Percentiles rank a stretch among this genome's conserved stretches.
phyloP scores from a whole-genome alignment of 352 stramenopile genomes.

The Pythium sukuiense region DNA sequence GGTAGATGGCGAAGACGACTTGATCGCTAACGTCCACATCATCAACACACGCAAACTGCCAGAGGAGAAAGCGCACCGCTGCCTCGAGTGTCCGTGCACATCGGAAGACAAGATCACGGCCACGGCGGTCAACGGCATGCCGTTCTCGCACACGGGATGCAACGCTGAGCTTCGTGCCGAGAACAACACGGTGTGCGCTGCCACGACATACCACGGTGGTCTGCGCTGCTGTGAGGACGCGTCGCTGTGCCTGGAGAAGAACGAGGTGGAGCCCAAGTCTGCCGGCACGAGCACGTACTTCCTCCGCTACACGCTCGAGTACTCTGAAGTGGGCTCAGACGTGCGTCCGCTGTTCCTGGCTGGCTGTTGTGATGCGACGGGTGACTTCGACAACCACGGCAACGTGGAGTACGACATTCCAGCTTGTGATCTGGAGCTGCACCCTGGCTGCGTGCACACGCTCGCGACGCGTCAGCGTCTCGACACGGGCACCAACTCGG shows the following conservation, averaged over 20 bases:
- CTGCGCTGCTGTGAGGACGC: constrained; percentile 75
- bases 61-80: constrained; percentile 45
- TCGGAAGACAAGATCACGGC: constrained; percentile 56
- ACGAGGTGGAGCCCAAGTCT: constrained; percentile 36
- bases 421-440: constrained; percentile 53
- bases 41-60: constrained; percentile 77
- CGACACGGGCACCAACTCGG: constrained; percentile 36
- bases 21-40: constrained; percentile 79
- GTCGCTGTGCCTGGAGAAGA: constrained; percentile 67
- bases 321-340: constrained; percentile 50
- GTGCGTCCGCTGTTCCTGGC: constrained; percentile 68
- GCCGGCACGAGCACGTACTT: constrained; percentile 48
- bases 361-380: constrained; percentile 71
- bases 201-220: constrained; percentile 62
- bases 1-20: constrained; percentile 74
- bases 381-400: constrained; percentile 54
- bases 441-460: constrained; percentile 78
- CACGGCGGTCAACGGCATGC: constrained; percentile 53
- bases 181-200: constrained; percentile 70
- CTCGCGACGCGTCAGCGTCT: constrained; percentile 66
- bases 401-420: constrained; percentile 84
- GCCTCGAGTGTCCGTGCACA: constrained; percentile 79
- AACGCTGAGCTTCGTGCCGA: constrained; percentile 66
- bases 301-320: constrained; percentile 79
- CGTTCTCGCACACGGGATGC: constrained; percentile 43